Conservation (phyloP, 345 rosid species). For the Rhodamnia rubescens region DNA sequence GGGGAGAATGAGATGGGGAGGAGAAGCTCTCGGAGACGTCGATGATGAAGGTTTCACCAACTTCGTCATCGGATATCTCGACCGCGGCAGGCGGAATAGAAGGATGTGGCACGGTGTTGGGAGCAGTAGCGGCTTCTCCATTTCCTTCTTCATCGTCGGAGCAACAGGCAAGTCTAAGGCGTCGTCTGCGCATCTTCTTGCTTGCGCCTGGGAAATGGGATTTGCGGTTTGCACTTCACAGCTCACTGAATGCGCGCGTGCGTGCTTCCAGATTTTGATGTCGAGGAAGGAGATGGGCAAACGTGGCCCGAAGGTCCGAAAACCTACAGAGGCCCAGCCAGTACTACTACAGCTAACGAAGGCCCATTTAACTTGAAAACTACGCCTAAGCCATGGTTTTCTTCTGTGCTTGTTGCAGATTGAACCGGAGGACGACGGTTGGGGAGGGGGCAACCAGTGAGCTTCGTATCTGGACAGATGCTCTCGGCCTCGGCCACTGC, state of each 20-base stretch:
- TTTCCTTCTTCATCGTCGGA: constrained; percentile 49
- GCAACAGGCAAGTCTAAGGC: constrained; percentile 28
- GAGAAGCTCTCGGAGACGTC: constrained; percentile 40
- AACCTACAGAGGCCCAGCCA: neutral
- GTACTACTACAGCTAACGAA: neutral
- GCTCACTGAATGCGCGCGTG: neutral
- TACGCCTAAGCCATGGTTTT: neutral
- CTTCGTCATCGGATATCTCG: constrained; percentile 38
- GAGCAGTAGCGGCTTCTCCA: constrained; percentile 10
- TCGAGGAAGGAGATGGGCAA: neutral
- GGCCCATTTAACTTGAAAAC: neutral
- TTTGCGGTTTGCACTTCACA: neutral
- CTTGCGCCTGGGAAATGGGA: neutral
- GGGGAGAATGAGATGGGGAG: constrained; percentile 22
- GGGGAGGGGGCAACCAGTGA: neutral
- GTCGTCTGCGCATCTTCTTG: constrained; percentile 41
- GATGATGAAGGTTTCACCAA: constrained; percentile 32
- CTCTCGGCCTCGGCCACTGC: neutral
- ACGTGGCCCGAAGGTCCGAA: neutral
- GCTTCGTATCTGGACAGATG: neutral
- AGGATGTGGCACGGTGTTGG: constrained; percentile 10
- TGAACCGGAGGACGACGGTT: neutral
- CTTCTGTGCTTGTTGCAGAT: neutral
- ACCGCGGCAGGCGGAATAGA: constrained; percentile 13
- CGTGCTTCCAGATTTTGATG: neutral